Evolutionary conservation across 108 stramenopile species (phyloP).

Genomic region (Nannochloropsis salina): DNA sequence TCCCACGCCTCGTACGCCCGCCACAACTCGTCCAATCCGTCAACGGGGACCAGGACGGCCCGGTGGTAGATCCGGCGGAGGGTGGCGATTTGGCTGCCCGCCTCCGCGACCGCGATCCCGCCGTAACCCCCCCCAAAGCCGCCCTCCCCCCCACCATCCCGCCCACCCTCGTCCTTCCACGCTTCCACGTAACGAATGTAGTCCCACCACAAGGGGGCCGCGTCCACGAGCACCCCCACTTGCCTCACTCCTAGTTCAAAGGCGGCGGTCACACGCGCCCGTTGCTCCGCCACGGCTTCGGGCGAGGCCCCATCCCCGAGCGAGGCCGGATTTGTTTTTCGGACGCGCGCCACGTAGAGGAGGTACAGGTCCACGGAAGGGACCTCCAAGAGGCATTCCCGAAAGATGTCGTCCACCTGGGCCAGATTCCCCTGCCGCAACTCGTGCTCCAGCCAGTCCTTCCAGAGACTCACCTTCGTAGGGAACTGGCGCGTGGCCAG

Average conservation of each 20-base stretch:
- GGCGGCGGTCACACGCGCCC: neutral
- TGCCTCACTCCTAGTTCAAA: neutral
- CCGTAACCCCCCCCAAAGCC: neutral
- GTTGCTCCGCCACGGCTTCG: neutral
- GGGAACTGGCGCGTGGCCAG: neutral
- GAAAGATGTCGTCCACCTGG: neutral
- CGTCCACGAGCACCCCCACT: conserved; percentile 10
- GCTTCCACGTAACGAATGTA: conserved; percentile 12
- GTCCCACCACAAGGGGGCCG: neutral
- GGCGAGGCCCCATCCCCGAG: neutral
- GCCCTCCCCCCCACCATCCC: neutral
- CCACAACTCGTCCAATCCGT: conserved; percentile 34
- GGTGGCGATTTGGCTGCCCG: neutral
- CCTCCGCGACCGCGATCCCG: neutral
- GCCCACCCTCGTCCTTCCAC: neutral
- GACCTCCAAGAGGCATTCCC: neutral
- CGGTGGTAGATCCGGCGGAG: conserved; percentile 28
- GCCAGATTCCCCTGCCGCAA: neutral
- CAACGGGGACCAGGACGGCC: conserved; percentile 27
- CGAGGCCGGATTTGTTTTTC: neutral
- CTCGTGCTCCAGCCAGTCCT: conserved; percentile 14
- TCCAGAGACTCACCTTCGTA: neutral
- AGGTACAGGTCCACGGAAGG: neutral
- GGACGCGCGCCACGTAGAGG: conserved; percentile 14
- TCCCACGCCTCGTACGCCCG: conserved; percentile 37